Evolutionary conservation across 768 basidiomycete genomes (phyloP).

Genomic region (Tulasnella sp.): DNA sequence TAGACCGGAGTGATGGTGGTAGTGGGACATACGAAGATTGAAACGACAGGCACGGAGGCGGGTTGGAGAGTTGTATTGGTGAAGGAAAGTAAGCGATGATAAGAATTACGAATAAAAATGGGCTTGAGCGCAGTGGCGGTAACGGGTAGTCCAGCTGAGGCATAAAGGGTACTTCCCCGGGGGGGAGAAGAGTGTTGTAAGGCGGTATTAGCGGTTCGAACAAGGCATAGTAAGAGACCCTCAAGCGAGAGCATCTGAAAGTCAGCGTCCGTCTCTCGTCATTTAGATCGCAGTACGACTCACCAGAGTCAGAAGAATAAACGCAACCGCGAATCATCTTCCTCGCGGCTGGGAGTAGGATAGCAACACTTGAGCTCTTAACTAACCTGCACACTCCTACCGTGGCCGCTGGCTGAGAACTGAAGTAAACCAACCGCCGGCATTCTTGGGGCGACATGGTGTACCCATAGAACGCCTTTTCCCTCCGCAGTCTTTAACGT

Average conservation of each 20-base stretch:
- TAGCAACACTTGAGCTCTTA: not conserved
- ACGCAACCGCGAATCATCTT: not conserved
- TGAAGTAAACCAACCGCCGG: not conserved
- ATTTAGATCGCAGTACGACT: not conserved
- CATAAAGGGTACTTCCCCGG: not conserved
- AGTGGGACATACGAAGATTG: not conserved
- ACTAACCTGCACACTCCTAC: not conserved
- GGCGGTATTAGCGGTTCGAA: too few relatives aligned
- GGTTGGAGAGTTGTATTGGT: not conserved
- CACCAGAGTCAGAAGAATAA: not conserved
- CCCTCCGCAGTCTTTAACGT: not conserved
- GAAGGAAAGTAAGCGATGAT: not conserved
- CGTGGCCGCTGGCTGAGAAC: too few relatives aligned
- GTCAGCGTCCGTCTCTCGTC: not conserved
- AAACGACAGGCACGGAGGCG: too few relatives aligned
- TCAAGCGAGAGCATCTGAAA: not conserved
- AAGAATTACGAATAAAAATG: not conserved
- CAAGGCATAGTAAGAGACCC: not conserved
- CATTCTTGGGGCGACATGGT: conserved; percentile 2
- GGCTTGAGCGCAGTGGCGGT: not conserved
- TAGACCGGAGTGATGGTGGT: not conserved
- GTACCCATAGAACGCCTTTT: not conserved
- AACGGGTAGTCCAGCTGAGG: not conserved
- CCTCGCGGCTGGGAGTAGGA: not conserved
- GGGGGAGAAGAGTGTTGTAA: not conserved